Base-by-base conservation (phyloP, 2,329 filamentous ascomycete genomes). In the Leptographium galeiforme region DNA sequence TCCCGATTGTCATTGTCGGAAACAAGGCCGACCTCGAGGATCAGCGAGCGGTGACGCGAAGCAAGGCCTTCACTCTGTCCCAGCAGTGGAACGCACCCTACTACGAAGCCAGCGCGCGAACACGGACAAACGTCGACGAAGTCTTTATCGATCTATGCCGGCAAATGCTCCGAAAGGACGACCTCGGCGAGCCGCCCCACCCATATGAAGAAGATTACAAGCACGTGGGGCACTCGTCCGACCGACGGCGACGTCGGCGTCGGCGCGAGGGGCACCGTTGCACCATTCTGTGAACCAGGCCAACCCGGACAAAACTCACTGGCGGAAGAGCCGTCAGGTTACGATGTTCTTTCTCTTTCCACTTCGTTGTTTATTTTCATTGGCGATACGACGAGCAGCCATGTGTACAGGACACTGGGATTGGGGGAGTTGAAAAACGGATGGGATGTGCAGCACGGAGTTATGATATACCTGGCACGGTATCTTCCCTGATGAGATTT, bases 1-100 rank as follows among this genome's bases (percentile, higher is more conserved):
- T 91, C 5, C 87, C 87, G 25, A 87, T 95, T 64, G 89, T 95
- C 50, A 87, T 95, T 57, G 89, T 94, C 48, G 89, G 89, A 57
- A 95, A 95, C 74, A 95, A 95, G 69, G 86, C 85, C 56, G 89
- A 95, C 63, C 76, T 95, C 45, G 88, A 93, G 68, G 89, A 95
- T 64, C 86, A 90, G 65, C 82, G 89, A 34, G 79, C 78, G 19
- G 86, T 95, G 10, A 81, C 85, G 13, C 79, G 88, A 51, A 84
- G 85, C 57, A 83, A 83, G 61, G 89, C 87, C 6, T 95, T 95
- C 64, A 78, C 84, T 36, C 78, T 94, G 58, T 89, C 87, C n/a
- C 87, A 93, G 64, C 79, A 78, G 63, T 95, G 89, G 89, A 85
- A 84, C 19, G 87, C 87, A 39, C 89, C 89, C 0, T 95, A 95